Evolutionary conservation across 2,329 filamentous ascomycete genomes (phyloP), one percentile per base, ranked within the genome.

Genomic region (Fusarium lateritium): DNA sequence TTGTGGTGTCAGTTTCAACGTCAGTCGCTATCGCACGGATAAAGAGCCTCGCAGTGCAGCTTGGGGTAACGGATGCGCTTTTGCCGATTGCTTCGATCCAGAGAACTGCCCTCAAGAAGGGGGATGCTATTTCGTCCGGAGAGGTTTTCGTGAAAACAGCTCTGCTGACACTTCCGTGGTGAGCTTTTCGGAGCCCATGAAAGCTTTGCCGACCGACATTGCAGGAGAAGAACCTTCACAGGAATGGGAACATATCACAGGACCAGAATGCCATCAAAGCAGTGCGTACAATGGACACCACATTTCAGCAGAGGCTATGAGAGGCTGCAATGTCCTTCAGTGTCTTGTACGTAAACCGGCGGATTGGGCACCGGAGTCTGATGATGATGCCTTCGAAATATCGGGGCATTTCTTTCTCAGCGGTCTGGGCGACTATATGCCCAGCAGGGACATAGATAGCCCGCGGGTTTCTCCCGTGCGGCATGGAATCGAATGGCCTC

Each of bases 1-100:
- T 7, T 62, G 59, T 14, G 59, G 59, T 28, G 73, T 77, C n/a
- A 74, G 71, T n/a, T 76, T 74, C 60, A 75, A 74, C 42, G 73
- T 77, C 28, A 65, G 61, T 15, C 74, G 76, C 7, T 56, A 62
- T 21, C 70, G 74, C 4, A 71, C 65, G 6, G 42, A 40, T 2
- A 55, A 50, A 3, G 76, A 77, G 22, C 70, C 70, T 21, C 51
- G 56, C 7, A 57, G 54, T 47, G 66, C 68, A 10, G 69, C 62
- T 10, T 72, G 69, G 70, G 46, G 47, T 5, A 19, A 51, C 6
- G 34, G 31, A 2, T 9, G 24, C 15, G 10, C 10, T 6, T 7
- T 19, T 36, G 4, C 31, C 6, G 13, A 9, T 6, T 21, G 10
- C 24, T 21, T 17, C n/a, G 33, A 28, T 40, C 45, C 28, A 11